Evolutionary conservation across 768 basidiomycete species (phyloP), one percentile per base, ranked within the genome.

Genomic region (Tylopilus cervinicoccineus): DNA sequence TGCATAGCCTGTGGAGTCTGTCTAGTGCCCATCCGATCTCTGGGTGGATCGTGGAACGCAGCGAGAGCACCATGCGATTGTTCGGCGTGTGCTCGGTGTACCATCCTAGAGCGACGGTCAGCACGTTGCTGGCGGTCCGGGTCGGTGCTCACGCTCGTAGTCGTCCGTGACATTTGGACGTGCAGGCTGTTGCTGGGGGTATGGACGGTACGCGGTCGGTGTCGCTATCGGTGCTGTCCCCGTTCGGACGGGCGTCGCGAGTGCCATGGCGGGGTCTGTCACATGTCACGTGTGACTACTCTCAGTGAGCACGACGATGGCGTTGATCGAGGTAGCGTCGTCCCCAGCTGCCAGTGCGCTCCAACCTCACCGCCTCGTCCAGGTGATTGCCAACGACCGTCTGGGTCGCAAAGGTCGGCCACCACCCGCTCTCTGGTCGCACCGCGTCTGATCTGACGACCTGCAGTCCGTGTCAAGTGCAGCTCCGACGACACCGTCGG

Each of bases 361-460:
- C 13, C 16, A 4, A 34, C n/a, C 46, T 47, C 14, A 56, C 16
- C 2, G 38, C 57, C 49, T 54, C 11, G 2, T 65, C 23, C 60
- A 96, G 84, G 80, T 96, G 55, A 95, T 95, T 61, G 93, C 93
- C 8, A 97, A 97, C 72, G 92, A 95, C 75, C 88, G 93, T 66
- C 77, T 94, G 40, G 93, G 94, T 47, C 83, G 88, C 52, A 95
- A 94, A 86, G 92, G 93, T 91, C 17, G 38, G 72, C 3, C 3
- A 11, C 38, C 7, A 5, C 31, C 1, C 8, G 4, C 24, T 10
- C 1, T 7, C 1, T 40, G 4, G 0, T 14, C 2, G 22, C 28
- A 8, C 19, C 32, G 33, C 22, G 37, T 50, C 57, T 59, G 36
- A 61, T 29, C n/a, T n/a, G n/a, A n/a, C 24, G 9, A 39, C n/a